Evolutionary conservation across 106 monocot genomes (phyloP).

Genomic region (Narthecium ossifragum): DNA sequence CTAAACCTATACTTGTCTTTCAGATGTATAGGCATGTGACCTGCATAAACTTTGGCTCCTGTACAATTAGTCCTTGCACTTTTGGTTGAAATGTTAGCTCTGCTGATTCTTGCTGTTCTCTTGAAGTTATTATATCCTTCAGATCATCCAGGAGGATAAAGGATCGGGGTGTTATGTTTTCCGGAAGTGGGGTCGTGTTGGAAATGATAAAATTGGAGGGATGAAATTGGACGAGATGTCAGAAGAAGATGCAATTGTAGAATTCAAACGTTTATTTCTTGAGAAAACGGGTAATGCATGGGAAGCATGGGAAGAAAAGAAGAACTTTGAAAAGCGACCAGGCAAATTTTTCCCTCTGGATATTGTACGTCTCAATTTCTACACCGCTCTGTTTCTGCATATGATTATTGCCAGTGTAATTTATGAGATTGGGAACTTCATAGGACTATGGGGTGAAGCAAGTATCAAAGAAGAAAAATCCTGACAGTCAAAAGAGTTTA

Average conservation of each 20-base stretch:
- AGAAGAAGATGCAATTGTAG: conserved; percentile 62
- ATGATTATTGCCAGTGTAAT: conserved; percentile 2
- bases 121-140: conserved; percentile 95
- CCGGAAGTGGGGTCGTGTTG: conserved; percentile 97
- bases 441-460: conserved; percentile 96
- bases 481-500: conserved; percentile 29
- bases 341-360: conserved; percentile 90
- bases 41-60: too few species aligned
- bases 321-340: conserved; percentile 76
- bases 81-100: too few species aligned
- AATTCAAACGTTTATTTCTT: conserved; percentile 91
- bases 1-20: too few species aligned
- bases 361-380: conserved; percentile 44
- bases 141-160: conserved; percentile 92
- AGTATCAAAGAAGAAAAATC: conserved; percentile 52
- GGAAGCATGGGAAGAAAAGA: conserved; percentile 86
- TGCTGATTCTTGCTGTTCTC: conserved; percentile 7
- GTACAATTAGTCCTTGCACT: too few species aligned
- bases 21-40: too few species aligned
- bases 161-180: conserved; percentile 86
- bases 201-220: conserved; percentile 93
- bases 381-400: not conserved
- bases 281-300: conserved; percentile 96
- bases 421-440: conserved; percentile 6
- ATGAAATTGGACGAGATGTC: conserved; percentile 69